These are phyloP conservation scores for Fomitopsis schrenkii DNA, from an alignment of 1,284 basidiomycete genomes.

Conservation along the genomic window DNA sequence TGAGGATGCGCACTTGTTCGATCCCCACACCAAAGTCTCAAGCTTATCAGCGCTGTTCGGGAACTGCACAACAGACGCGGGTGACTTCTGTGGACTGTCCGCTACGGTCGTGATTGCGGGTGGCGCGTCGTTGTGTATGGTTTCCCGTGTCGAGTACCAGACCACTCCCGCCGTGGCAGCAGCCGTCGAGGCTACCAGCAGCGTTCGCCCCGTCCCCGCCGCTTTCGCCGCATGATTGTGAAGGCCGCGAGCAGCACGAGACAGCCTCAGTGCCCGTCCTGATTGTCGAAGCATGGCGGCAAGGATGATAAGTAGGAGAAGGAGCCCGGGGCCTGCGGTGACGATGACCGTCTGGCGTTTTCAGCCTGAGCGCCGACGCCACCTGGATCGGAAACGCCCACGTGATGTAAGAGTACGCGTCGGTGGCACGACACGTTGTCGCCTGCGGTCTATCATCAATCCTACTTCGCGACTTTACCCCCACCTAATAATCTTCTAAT, in stretches of 20 bases:
- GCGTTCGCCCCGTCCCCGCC: background rate
- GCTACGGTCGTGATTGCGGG: background rate
- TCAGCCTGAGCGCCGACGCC: background rate
- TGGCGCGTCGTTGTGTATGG: constrained; percentile 27
- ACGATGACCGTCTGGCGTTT: background rate
- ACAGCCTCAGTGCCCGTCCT: constrained; percentile 1
- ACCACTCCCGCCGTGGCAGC: constrained; percentile 15
- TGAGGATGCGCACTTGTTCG: constrained; percentile 42
- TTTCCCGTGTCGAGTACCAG: constrained; percentile 14
- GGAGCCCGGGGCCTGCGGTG: background rate
- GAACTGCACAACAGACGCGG: constrained; percentile 3
- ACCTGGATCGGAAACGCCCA: too few relatives aligned
- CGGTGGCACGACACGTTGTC: too few relatives aligned
- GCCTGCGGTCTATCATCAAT: too few relatives aligned
- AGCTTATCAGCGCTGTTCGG: constrained; percentile 27
- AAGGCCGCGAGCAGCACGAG: constrained; percentile 8
- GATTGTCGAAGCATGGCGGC: constrained; percentile 11
- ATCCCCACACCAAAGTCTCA: constrained; percentile 50
- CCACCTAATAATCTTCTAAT: too few relatives aligned
- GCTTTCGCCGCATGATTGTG: constrained; percentile 7
- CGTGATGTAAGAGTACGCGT: too few relatives aligned
- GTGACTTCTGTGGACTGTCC: background rate
- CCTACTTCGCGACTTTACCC: too few relatives aligned
- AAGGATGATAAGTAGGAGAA: background rate
- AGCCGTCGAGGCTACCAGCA: constrained; percentile 15